A percentile compares a stretch with the other conserved stretches of the same genome.
phyloP scores from a whole-genome alignment of 371 early-diverging fungal species.

The Zopfochytrium polystomum region DNA sequence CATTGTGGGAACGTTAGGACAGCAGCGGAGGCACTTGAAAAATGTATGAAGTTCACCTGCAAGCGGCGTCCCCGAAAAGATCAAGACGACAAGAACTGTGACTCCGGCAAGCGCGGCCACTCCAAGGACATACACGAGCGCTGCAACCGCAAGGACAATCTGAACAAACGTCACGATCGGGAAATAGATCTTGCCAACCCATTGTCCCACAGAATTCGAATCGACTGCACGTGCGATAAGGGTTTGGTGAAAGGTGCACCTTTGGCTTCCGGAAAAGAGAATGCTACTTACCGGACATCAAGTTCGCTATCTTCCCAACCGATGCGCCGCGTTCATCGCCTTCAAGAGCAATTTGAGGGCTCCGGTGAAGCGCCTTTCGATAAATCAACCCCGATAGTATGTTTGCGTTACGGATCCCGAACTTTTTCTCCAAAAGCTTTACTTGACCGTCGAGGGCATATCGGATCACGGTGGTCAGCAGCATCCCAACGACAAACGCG shows the following conservation, averaged over 20 bases:
- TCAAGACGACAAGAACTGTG: conserved; percentile 29
- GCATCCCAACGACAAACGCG: conserved; percentile 32
- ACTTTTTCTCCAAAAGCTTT: conserved; percentile 29
- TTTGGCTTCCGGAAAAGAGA: conserved; percentile 1
- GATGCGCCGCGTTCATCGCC: conserved; percentile 27
- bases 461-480: conserved; percentile 17
- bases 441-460: conserved; percentile 35
- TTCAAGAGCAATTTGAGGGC: background rate
- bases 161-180: conserved; percentile 25
- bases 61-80: conserved; percentile 29
- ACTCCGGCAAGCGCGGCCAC: conserved; percentile 42
- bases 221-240: conserved; percentile 8
- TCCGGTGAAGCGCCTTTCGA: conserved; percentile 29
- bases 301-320: no score
- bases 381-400: conserved; percentile 38
- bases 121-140: conserved; percentile 34
- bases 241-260: background rate
- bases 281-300: conserved; percentile 35
- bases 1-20: no score
- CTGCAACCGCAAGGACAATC: conserved; percentile 27
- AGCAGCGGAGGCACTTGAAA: no score
- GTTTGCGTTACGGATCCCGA: conserved; percentile 31
- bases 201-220: conserved; percentile 11
- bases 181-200: conserved; percentile 13
- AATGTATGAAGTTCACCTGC: no score